Percentiles rank a stretch among this genome's conserved stretches.
phyloP scores from a whole-genome alignment of 495 filamentous ascomycete genomes.

The Annulohypoxylon moriforme region DNA sequence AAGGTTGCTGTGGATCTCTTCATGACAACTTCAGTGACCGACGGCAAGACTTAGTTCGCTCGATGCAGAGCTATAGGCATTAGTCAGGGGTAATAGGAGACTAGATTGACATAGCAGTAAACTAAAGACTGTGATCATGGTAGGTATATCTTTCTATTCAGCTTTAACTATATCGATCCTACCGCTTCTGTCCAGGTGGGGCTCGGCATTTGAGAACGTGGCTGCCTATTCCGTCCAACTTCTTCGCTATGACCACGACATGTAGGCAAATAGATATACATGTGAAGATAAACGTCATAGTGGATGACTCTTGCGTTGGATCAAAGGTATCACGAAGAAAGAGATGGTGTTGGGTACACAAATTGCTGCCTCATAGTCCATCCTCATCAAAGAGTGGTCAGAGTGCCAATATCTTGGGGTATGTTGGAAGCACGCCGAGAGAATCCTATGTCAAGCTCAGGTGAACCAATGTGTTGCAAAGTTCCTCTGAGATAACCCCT shows the following conservation, averaged over 20 bases:
- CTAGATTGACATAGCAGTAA: background rate
- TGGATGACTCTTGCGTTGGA: background rate
- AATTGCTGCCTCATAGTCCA: background rate
- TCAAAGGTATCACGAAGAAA: background rate
- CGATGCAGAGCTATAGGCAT: background rate
- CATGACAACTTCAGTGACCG: slow-evolving; percentile 2
- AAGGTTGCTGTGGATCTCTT: background rate
- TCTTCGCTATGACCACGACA: background rate
- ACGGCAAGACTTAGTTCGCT: background rate
- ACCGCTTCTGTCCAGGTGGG: slow-evolving; percentile 21
- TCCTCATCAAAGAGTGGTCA: background rate
- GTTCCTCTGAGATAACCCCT: background rate
- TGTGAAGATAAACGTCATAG: background rate
- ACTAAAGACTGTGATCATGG: background rate
- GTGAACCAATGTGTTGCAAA: slow-evolving; percentile 18
- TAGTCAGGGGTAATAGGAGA: background rate
- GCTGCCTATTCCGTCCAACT: background rate
- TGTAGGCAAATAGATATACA: background rate
- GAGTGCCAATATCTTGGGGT: background rate
- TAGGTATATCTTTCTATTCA: background rate
- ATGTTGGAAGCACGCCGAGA: slow-evolving; percentile 10
- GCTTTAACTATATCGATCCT: slow-evolving; percentile 33
- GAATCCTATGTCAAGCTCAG: background rate
- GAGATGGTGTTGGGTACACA: slow-evolving; percentile 1
- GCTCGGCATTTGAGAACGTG: slow-evolving; percentile 25